Conservation (phyloP, 108 stramenopile species). For the Cyclotella cryptica region DNA sequence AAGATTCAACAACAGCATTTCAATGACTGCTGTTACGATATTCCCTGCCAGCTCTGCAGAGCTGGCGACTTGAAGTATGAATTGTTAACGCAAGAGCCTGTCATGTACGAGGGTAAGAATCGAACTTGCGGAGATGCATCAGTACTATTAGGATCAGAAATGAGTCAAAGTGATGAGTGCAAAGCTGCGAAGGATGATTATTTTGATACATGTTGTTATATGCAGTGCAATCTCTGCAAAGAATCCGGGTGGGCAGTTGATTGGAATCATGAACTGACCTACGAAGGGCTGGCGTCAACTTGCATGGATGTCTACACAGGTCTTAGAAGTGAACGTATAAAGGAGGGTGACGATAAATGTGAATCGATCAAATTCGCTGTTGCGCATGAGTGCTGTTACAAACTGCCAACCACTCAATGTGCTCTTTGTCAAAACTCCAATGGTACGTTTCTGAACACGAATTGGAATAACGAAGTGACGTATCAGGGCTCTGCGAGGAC, state of each 20-base stretch:
- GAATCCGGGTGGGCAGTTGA: constrained; percentile 37
- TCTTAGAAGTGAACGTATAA: constrained; percentile 44
- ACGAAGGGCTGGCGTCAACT: constrained; percentile 48
- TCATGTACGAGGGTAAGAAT: constrained; percentile 29
- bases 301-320: constrained; percentile 52
- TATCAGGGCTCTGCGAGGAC: constrained; percentile 40
- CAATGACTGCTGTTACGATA: constrained; percentile 48
- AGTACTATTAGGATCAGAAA: constrained; percentile 31
- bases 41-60: constrained; percentile 44
- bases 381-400: constrained; percentile 44
- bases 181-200: constrained; percentile 32
- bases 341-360: constrained; percentile 46
- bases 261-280: constrained; percentile 46
- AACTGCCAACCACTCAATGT: constrained; percentile 46
- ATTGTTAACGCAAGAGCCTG: constrained; percentile 28
- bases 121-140: constrained; percentile 51
- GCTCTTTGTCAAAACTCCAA: constrained; percentile 43
- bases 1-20: constrained; percentile 47
- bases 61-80: constrained; percentile 31
- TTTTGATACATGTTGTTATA: constrained; percentile 46
- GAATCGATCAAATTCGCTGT: constrained; percentile 43
- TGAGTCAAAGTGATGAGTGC: constrained; percentile 48
- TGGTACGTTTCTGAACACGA: constrained; percentile 56
- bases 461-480: constrained; percentile 50
- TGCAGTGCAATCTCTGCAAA: constrained; percentile 46